Evolutionary conservation across 2,329 filamentous ascomycete genomes (phyloP), one percentile per base, ranked within the genome.

Genomic region (Diaporthe aspalathi): DNA sequence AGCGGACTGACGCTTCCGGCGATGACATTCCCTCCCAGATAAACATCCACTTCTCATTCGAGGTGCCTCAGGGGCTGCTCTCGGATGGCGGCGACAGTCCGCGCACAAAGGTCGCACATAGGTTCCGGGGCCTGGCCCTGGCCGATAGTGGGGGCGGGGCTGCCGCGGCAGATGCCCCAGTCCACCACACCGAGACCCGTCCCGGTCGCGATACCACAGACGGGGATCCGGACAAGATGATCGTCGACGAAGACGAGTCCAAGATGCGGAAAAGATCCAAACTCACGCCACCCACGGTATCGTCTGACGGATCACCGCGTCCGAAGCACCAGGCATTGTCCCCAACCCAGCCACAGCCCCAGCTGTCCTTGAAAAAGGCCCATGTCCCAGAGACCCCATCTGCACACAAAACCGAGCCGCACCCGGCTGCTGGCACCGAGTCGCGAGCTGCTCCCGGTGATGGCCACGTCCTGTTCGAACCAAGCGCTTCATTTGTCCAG

Each of bases 71-170:
- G 43, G 63, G 78, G 71, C 70, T 79, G 45, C 68, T 76, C 35
- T 73, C 78, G 50, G 83, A 86, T 38, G 86, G 87, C 65, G 87
- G 86, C 76, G 83, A 79, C 74, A 89, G 88, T 73, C 87, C 88
- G n/a, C 83, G 84, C 68, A 84, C 85, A 52, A 84, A 79, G 68
- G 86, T 89, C 50, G 85, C 84, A 49, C 84, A 86, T 76, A 82
- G 82, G 75, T 88, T 90, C 78, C 82, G 83, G 65, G 84, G 86
- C 70, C 82, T 89, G 65, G 84, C 81, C 17, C 79, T 89, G 68
- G 57, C 68, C 27, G 69, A 73, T 77, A 76, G 81, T 78, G 85
- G 84, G 81, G 85, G 83, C 80, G 85, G 84, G 83, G 84, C 79
- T 77, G 75, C 75, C 72, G 71, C 67, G 70, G 66, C 70, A 68